phyloP scores from a whole-genome alignment of 768 basidiomycete genomes.

The Suillus occidentalis region DNA sequence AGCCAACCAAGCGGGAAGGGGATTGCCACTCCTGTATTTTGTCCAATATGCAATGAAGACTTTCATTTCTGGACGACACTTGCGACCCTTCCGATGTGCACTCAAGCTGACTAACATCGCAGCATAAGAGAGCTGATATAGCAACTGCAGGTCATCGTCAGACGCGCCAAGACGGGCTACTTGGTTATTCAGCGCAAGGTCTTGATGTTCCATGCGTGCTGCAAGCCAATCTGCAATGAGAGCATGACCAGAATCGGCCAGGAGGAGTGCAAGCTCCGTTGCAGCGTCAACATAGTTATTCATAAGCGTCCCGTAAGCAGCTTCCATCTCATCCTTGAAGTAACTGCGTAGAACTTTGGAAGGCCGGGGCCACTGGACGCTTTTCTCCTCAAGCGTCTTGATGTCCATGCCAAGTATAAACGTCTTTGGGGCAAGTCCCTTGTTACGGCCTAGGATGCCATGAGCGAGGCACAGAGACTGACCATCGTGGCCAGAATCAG shows the following conservation, averaged over 20 bases:
- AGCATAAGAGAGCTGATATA: constrained; percentile 3
- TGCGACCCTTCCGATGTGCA: background rate
- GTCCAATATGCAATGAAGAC: constrained; percentile 1
- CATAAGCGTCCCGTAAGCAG: background rate
- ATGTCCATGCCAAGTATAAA: background rate
- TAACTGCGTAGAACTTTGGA: constrained; percentile 3
- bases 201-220: constrained; percentile 1
- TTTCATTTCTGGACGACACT: background rate
- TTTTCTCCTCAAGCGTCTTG: background rate
- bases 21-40: background rate
- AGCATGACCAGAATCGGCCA: background rate
- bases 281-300: background rate
- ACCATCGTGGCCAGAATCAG: background rate
- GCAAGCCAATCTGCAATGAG: constrained; percentile 1
- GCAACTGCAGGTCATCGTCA: background rate
- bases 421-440: background rate
- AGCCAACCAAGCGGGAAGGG: no score
- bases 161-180: constrained; percentile 1
- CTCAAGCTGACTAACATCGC: constrained; percentile 7
- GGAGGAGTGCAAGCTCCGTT: background rate
- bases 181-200: constrained; percentile 1
- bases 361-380: background rate
- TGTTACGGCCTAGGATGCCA: constrained; percentile 2
- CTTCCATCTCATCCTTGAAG: background rate
- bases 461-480: background rate